A percentile compares a stretch with the other conserved stretches of the same genome.
These are phyloP conservation scores for Lipomyces spencermartinsiae DNA, from an alignment of 805 yeast genomes.

Conservation along the genomic window DNA sequence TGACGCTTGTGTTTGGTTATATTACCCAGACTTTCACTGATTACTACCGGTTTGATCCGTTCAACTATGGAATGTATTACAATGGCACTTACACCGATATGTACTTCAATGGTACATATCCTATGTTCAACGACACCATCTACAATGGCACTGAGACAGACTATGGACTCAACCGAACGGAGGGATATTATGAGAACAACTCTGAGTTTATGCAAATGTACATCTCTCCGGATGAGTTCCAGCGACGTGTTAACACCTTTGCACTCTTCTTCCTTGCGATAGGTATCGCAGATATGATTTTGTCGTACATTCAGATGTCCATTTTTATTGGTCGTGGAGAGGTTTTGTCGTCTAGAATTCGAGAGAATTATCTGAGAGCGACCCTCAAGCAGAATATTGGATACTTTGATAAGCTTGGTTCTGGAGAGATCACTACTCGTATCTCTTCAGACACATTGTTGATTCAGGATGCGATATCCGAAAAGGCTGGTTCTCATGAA, in stretches of 20 bases:
- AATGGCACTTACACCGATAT: conserved; percentile 34
- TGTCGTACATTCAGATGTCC: conserved; percentile 45
- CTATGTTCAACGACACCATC: conserved; percentile 18
- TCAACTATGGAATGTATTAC: conserved; percentile 21
- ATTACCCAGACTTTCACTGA: conserved; percentile 48
- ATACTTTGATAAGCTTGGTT: conserved; percentile 51
- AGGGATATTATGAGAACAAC: conserved; percentile 22
- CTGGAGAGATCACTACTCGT: conserved; percentile 54
- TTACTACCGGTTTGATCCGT: conserved; percentile 41
- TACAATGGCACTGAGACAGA: conserved; percentile 37
- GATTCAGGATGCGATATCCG: conserved; percentile 53
- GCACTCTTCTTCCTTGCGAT: conserved; percentile 51
- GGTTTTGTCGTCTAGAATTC: conserved; percentile 49
- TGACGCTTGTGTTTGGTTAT: conserved; percentile 51
- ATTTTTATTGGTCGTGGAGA: conserved; percentile 52
- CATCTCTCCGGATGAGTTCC: conserved; percentile 42
- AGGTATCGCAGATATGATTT: conserved; percentile 46
- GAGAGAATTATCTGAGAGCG: conserved; percentile 48
- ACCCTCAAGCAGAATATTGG: conserved; percentile 52
- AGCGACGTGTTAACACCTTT: conserved; percentile 45
- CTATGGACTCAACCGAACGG: conserved; percentile 21
- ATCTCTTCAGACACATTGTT: conserved; percentile 51
- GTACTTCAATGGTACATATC: conserved; percentile 30
- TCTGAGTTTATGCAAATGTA: conserved; percentile 25
- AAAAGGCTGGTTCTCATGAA: conserved; percentile 40